A percentile compares a stretch with the other conserved stretches of the same genome.
phyloP scores from a whole-genome alignment of 805 yeast genomes.

The Hanseniaspora singularis region DNA sequence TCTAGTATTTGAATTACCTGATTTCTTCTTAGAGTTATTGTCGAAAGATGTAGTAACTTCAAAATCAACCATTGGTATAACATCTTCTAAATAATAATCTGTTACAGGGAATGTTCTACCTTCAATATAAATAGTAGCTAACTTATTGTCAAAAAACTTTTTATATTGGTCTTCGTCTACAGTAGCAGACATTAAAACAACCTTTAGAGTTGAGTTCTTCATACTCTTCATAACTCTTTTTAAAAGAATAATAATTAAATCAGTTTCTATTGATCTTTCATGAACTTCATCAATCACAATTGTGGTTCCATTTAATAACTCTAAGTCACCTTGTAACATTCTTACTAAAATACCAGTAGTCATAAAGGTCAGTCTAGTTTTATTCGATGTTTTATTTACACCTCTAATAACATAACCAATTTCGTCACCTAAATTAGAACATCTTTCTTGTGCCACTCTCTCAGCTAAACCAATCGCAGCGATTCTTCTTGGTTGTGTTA shows the following conservation, averaged over 20 bases:
- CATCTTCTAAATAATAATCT: constrained; percentile 60
- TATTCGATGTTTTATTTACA: constrained; percentile 49
- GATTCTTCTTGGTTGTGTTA: constrained; percentile 94
- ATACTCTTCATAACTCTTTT: constrained; percentile 42
- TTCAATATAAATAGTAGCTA: constrained; percentile 67
- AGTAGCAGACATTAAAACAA: constrained; percentile 89
- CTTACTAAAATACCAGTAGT: constrained; percentile 87
- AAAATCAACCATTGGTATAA: constrained; percentile 48
- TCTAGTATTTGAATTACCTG: not conserved
- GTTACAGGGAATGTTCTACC: constrained; percentile 90
- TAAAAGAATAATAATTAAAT: constrained; percentile 65
- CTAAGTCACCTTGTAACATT: constrained; percentile 49
- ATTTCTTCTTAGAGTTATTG: constrained; percentile 17
- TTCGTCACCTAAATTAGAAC: constrained; percentile 39
- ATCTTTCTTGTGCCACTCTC: constrained; percentile 75
- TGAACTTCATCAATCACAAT: constrained; percentile 93
- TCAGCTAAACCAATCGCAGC: constrained; percentile 92
- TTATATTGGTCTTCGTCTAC: constrained; percentile 60
- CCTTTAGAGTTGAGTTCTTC: constrained; percentile 37
- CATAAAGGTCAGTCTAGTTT: constrained; percentile 71
- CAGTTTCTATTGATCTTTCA: constrained; percentile 85
- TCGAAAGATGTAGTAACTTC: constrained; percentile 29
- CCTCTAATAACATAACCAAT: constrained; percentile 88
- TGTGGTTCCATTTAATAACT: constrained; percentile 43
- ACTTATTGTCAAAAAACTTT: constrained; percentile 44